A percentile compares a stretch with the other conserved stretches of the same genome.
Conservation (phyloP, 1,284 basidiomycete species). For the Uromyces viciae-fabae region DNA sequence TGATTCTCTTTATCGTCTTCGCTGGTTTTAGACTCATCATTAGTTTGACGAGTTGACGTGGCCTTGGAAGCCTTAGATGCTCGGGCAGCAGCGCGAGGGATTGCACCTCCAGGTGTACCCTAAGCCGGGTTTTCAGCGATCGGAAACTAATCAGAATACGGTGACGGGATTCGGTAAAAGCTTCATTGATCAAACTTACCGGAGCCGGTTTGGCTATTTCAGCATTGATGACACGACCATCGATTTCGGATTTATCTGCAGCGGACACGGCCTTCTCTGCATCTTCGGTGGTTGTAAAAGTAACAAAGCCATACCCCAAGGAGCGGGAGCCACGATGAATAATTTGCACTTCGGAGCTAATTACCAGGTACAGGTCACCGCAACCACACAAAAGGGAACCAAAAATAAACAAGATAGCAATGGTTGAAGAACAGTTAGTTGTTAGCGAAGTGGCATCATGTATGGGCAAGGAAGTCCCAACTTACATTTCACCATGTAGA, state of each 20-base stretch:
- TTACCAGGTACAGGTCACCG: background rate
- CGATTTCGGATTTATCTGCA: constrained; percentile 80
- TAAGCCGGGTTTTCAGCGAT: background rate
- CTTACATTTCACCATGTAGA: constrained; percentile 33
- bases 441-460: background rate
- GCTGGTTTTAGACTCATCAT: constrained; percentile 58
- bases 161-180: background rate
- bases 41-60: constrained; percentile 36
- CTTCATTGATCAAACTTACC: constrained; percentile 54
- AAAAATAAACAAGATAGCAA: background rate
- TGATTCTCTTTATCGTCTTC: constrained; percentile 50
- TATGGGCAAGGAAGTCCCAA: background rate
- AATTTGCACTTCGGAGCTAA: constrained; percentile 41
- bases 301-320: constrained; percentile 71
- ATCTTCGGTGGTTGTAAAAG: constrained; percentile 71
- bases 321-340: constrained; percentile 40
- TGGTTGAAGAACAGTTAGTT: background rate
- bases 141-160: background rate
- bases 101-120: constrained; percentile 54
- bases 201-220: constrained; percentile 83
- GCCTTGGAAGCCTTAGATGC: constrained; percentile 47
- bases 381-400: too few species aligned
- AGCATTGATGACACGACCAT: constrained; percentile 77
- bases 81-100: constrained; percentile 46
- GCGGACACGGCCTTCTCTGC: constrained; percentile 78